Percentiles rank a stretch among this genome's conserved stretches.
These are phyloP conservation scores for Lumnitzera racemosa DNA, from an alignment of 345 rosid genomes.

Conservation along the genomic window DNA sequence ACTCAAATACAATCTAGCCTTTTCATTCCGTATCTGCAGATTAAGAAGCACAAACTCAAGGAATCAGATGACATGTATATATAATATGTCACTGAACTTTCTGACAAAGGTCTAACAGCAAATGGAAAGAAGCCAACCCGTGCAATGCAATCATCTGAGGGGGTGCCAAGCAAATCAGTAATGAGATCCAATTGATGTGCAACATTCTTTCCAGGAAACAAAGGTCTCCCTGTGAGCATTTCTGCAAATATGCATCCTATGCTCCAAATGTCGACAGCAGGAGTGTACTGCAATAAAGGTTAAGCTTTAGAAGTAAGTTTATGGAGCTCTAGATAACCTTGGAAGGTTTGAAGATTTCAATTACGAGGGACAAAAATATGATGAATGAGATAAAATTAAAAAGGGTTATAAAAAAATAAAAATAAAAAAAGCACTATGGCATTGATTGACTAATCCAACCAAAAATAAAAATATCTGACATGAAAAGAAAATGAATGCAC, in stretches of 20 bases:
- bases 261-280: slow-evolving; percentile 98
- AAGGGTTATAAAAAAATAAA: too few relatives aligned
- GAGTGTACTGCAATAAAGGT: slow-evolving; percentile 74
- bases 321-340: neutral
- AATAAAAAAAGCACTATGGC: too few relatives aligned
- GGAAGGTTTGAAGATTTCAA: neutral
- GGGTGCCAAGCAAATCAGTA: slow-evolving; percentile 97
- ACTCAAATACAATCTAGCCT: slow-evolving; percentile 82
- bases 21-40: slow-evolving; percentile 85
- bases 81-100: neutral
- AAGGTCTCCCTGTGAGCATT: slow-evolving; percentile 79
- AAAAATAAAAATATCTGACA: too few relatives aligned
- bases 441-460: too few relatives aligned
- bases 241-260: slow-evolving; percentile 98
- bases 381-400: too few relatives aligned
- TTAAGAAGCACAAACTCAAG: slow-evolving; percentile 29
- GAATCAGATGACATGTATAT: slow-evolving; percentile 36
- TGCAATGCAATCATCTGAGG: slow-evolving; percentile 62
- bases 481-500: too few relatives aligned
- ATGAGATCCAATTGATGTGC: slow-evolving; percentile 84
- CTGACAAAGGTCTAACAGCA: slow-evolving; percentile 1
- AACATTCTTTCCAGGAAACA: slow-evolving; percentile 97
- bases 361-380: too few relatives aligned
- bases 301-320: slow-evolving; percentile 2
- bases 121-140: slow-evolving; percentile 46